Evolutionary conservation across 2,329 filamentous ascomycete species (phyloP).

Genomic region (Xylaria digitata): DNA sequence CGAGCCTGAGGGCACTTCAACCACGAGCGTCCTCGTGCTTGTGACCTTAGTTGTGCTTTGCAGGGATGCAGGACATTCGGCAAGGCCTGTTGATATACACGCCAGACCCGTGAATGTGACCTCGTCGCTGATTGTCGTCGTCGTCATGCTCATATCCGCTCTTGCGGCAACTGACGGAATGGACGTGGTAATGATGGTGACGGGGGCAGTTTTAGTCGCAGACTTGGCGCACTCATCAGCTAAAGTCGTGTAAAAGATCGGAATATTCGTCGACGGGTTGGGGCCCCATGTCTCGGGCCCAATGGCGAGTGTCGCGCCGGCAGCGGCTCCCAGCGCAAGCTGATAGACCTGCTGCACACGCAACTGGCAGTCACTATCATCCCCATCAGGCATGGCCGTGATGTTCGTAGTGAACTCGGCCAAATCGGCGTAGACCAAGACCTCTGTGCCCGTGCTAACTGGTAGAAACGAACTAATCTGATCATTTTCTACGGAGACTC

Average conservation of each 20-base stretch:
- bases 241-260: conserved; percentile 65
- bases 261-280: conserved; percentile 57
- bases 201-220: conserved; percentile 43
- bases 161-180: conserved; percentile 40
- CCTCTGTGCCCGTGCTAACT: conserved; percentile 58
- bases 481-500: conserved; percentile 50
- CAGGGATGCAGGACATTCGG: conserved; percentile 63
- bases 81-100: conserved; percentile 56
- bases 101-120: conserved; percentile 58
- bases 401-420: conserved; percentile 66
- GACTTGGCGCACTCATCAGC: conserved; percentile 55
- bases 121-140: conserved; percentile 55
- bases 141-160: conserved; percentile 44
- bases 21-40: conserved; percentile 55
- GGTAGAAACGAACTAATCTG: conserved; percentile 43
- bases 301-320: conserved; percentile 63
- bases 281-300: conserved; percentile 62
- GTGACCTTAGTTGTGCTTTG: conserved; percentile 58
- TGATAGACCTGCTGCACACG: conserved; percentile 62
- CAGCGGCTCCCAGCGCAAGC: conserved; percentile 64
- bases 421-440: conserved; percentile 62
- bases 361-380: conserved; percentile 56
- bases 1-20: conserved; percentile 54
- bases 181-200: conserved; percentile 27
- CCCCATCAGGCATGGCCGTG: conserved; percentile 52